Evolutionary conservation across 225 moss, liverwort and hornwort species (phyloP).

Genomic region (Polytrichum commune): DNA sequence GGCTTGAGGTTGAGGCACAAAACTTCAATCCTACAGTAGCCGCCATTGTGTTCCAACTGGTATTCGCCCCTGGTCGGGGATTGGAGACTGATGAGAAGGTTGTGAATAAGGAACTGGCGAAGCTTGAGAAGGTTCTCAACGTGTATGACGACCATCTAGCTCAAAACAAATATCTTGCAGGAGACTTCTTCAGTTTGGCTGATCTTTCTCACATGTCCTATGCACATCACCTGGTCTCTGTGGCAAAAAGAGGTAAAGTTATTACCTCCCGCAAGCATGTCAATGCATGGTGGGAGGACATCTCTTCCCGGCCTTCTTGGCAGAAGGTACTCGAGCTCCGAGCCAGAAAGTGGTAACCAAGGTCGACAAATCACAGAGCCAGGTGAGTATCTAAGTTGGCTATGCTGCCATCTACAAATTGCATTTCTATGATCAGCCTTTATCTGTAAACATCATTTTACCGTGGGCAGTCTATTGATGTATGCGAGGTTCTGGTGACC

Average conservation of each 20-base stretch:
- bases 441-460: no score
- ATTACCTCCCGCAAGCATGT: constrained; percentile 21
- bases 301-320: constrained; percentile 21
- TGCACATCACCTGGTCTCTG: constrained; percentile 17
- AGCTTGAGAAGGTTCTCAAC: constrained; percentile 24
- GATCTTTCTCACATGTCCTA: constrained; percentile 35
- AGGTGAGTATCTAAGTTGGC: no score
- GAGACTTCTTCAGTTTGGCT: constrained; percentile 40
- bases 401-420: no score
- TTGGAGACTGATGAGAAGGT: not conserved
- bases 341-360: not conserved
- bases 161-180: constrained; percentile 33
- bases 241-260: constrained; percentile 5
- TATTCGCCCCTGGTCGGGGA: not conserved
- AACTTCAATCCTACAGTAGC: not conserved
- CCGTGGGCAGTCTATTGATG: no score
- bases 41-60: not conserved
- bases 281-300: constrained; percentile 26
- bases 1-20: constrained; percentile 20
- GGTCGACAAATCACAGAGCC: no score
- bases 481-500: no score
- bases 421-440: no score
- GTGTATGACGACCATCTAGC: constrained; percentile 32
- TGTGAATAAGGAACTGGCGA: not conserved
- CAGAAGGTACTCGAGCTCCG: constrained; percentile 3